Base-by-base conservation (phyloP, 2,329 filamentous ascomycete genomes). In the Hypoxylon sp. region DNA sequence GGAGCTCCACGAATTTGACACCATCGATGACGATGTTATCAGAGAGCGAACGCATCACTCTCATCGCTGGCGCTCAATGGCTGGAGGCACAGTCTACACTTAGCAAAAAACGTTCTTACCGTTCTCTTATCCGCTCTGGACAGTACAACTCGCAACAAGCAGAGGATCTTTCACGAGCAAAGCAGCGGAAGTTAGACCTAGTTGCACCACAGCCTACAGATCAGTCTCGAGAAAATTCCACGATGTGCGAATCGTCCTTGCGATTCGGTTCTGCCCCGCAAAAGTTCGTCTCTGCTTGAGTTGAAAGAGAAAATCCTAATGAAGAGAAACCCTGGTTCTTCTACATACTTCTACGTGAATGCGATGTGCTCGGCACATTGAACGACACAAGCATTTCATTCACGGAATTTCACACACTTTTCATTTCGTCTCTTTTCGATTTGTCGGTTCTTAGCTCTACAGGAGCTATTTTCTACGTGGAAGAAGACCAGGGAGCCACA, bases 111-210 rank as follows among this genome's bases (percentile, higher is more conserved):
- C 58, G 63, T 13, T 38, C 59, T 5, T 57, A 62, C 25, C 6
- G 1, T 11, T 34, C 50, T 28, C 43, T 59, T 17, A 32, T 53
- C 11, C 13, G 1, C 36, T 41, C 21, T 17, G 57, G 17, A 5
- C 6, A 49, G 10, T 5, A 5, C 3, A 43, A 46, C 9, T 5
- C 14, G 11, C n/a, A 19, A 14, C 17, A 43, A 9, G 4, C 13
- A 30, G 53, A 55, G n/a, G 43, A 62, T 5, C 2, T 19, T 17
- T n/a, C 43, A 1, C 59, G 53, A 2, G 28, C 49, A 10, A 67
- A 67, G 43, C 60, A 63, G 14, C 59, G 50, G 21, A 67, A 60
- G 43, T 17, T 45, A 2, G 64, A 51, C 6, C 2, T 23, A 6
- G 5, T 9, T 14, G 4, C 14, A 2, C 14, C 25, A 46, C 6